Evolutionary conservation across 2,329 filamentous ascomycete species (phyloP), one percentile per base, ranked within the genome.

Genomic region (Hypoxylon sp.): DNA sequence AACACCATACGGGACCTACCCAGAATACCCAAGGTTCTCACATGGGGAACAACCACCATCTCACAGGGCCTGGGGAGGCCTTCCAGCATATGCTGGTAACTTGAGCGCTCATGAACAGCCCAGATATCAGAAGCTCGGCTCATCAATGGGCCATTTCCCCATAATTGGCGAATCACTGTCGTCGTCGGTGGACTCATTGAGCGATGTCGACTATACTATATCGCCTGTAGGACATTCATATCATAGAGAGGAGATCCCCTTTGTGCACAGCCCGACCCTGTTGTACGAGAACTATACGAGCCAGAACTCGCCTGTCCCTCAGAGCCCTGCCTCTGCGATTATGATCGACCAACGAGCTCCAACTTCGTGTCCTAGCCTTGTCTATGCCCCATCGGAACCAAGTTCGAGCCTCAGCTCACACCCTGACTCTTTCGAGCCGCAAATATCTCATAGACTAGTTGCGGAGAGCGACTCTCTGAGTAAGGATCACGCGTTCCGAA

Each of bases 321-420:
- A 87, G 62, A 90, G 86, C 73, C 87, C 88, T 6, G 83, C 84
- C 5, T 81, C 84, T 9, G 83, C 82, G 64, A 84, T 89, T 69
- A 84, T 89, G 76, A 83, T 88, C 70, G 86, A 87, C 64, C 85
- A 87, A 60, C 83, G 85, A 71, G 85, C 84, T 13, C 86, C 87
- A 44, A 87, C 86, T 3, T 88, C 88, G 13, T 90, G 86, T 73
- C 87, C 88, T n/a, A 84, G 88, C 69, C 83, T 89, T 39, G 84
- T 86, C 69, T 90, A 90, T 73, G 83, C 86, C n/a, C 84, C 85
- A 6, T 89, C 88, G 3, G 88, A 90, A 73, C 84, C 84, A 60
- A 84, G 86, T 75, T 89, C 88, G 42, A 89, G 86, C 76, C 84
- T 90, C 63, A 83, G 85, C 71, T 88, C 87, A 29, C 87, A 90